Percentiles rank a stretch among this genome's conserved stretches.
These are phyloP conservation scores for Hymenoscyphus salicellus DNA, from an alignment of 2,329 filamentous ascomycete species.

Conservation along the genomic window DNA sequence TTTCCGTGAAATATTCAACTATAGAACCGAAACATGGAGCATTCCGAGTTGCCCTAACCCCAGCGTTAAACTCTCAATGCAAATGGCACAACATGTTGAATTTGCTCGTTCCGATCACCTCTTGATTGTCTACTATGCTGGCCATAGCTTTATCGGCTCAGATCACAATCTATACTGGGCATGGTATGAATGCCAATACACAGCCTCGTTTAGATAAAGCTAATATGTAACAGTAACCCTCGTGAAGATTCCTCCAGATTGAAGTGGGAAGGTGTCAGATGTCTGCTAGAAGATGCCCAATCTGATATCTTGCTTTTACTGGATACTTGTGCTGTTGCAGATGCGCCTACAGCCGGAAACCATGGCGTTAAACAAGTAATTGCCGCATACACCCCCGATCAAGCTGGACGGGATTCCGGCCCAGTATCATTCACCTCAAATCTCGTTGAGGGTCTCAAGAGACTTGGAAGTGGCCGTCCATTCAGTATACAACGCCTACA, in stretches of 20 bases:
- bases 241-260: slow-evolving; percentile 58
- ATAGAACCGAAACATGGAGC: slow-evolving; percentile 57
- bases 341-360: slow-evolving; percentile 49
- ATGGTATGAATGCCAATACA: slow-evolving; percentile 49
- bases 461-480: slow-evolving; percentile 50
- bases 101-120: slow-evolving; percentile 56
- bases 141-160: slow-evolving; percentile 55
- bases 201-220: slow-evolving; percentile 31
- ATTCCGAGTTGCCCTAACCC: slow-evolving; percentile 60
- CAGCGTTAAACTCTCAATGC: slow-evolving; percentile 59
- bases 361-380: slow-evolving; percentile 61
- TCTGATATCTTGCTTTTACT: slow-evolving; percentile 62
- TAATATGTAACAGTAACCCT: slow-evolving; percentile 50
- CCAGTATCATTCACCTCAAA: slow-evolving; percentile 58
- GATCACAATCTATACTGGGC: slow-evolving; percentile 66
- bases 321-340: slow-evolving; percentile 58
- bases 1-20: slow-evolving; percentile 59
- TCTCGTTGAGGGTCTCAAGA: slow-evolving; percentile 53
- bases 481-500: slow-evolving; percentile 56
- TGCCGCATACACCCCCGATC: slow-evolving; percentile 56
- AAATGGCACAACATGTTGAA: slow-evolving; percentile 59
- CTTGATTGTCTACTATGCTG: slow-evolving; percentile 63
- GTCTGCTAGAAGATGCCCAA: slow-evolving; percentile 59
- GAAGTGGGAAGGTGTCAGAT: slow-evolving; percentile 62
- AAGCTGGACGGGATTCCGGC: slow-evolving; percentile 43